Evolutionary conservation across 331 rosid genomes (phyloP), one percentile per base, ranked within the genome.

Genomic region (Spiraea crenata): DNA sequence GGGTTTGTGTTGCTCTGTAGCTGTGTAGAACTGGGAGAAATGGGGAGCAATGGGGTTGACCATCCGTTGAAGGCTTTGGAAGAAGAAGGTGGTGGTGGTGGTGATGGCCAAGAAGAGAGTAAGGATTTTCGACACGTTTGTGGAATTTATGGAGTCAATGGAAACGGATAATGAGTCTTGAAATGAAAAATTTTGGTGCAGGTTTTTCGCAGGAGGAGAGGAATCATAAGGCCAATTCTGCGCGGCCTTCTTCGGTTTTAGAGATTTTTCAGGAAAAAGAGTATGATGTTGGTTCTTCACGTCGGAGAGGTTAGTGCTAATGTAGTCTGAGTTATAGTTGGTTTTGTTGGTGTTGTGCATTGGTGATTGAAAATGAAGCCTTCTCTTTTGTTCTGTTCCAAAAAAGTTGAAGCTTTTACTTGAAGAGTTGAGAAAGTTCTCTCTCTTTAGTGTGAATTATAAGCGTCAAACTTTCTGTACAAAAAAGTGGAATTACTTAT

Each of bases 1-100:
- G 48, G 46, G 20, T 37, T 54, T 76, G n/a, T 46, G 65, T 45
- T 44, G 44, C 11, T 65, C 57, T 38, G 31, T 25, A 54, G 42
- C 58, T 44, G 44, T 77, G 62, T n/a, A n/a, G n/a, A 9, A 9
- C 6, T 14, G 14, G 58, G 75, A 7, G 72, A 34, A 70, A 85
- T 81, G 90, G 82, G 85, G 46, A 79, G 86, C 64, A 71, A 82
- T 71, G 90, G 82, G 62, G 77, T 75, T 79, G 82, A 80, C 42
- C 74, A 73, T 67, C 66, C 83, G 9, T 38, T 71, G 54, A 57
- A 77, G 62, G 46, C 66, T 52, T 57, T 65, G 20, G 80, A 65
- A 68, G 89, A 80, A 16, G 77, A 60, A 61, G 67, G 76, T 59
- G 57, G 56, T 65, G 69, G 79, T 65, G 40, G 76, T 59, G 57